A percentile compares a stretch with the other conserved stretches of the same genome.
These are phyloP conservation scores for Monosporascus cannonballus DNA, from an alignment of 2,329 filamentous ascomycete genomes.

Conservation along the genomic window DNA sequence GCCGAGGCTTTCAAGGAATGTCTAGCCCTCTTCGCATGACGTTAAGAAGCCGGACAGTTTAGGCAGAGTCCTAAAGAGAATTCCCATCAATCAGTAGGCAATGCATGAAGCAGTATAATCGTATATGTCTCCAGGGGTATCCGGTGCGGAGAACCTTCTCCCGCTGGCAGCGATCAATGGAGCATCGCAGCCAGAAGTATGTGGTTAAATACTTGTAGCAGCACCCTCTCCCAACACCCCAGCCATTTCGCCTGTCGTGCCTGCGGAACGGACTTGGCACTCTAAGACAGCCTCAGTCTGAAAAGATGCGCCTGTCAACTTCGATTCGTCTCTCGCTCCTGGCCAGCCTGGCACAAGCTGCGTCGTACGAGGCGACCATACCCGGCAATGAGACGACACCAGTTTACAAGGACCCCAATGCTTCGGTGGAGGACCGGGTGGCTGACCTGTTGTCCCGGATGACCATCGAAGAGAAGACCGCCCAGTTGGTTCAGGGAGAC, in stretches of 20 bases:
- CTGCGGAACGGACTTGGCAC: no score
- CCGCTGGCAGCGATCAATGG: neutral
- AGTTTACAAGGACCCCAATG: constrained; percentile 58
- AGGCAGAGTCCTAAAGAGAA: no score
- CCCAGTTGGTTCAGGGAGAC: constrained; percentile 65
- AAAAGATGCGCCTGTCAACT: constrained; percentile 15
- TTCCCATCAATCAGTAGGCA: no score
- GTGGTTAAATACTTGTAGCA: neutral
- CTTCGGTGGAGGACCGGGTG: constrained; percentile 58
- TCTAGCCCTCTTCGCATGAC: no score
- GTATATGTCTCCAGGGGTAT: neutral
- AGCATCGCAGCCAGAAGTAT: neutral
- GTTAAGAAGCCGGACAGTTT: no score
- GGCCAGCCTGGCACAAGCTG: constrained; percentile 9
- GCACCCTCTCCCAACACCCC: neutral
- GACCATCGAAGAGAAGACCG: constrained; percentile 68
- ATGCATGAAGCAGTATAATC: no score
- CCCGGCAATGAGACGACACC: constrained; percentile 19
- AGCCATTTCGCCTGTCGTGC: neutral
- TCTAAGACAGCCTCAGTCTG: neutral
- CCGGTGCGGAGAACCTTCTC: constrained; percentile 2
- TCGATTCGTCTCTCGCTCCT: constrained; percentile 10
- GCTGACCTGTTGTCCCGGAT: constrained; percentile 64
- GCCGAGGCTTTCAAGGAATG: no score
- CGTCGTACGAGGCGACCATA: constrained; percentile 8